Base-by-base conservation (phyloP, 2,329 filamentous ascomycete genomes). In the Nigrospora oryzae region DNA sequence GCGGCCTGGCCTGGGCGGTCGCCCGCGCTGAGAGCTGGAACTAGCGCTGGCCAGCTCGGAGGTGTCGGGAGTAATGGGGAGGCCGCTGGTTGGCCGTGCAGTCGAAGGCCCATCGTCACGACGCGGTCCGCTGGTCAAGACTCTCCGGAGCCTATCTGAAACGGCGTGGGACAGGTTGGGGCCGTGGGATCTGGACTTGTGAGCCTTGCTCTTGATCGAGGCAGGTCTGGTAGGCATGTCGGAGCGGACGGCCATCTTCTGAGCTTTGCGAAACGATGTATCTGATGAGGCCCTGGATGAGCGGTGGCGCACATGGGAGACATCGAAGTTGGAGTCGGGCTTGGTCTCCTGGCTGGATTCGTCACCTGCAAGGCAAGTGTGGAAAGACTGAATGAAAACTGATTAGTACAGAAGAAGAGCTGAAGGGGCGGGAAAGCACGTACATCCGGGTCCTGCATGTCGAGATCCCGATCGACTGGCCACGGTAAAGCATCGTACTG, bases 11-110 rank as follows among this genome's bases (percentile, higher is more conserved):
- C 67, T 66, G 62, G 53, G 33, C 66, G 65, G 34, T 64, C 64
- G n/a, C 31, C 30, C 23, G 5, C 23, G 15, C 30, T 49, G 35
- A 2, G 19, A 23, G 19, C 36, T 33, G 4, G 40, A 42, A 38
- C 50, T 49, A 13, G 48, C 49, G 10, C 55, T 53, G 11, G 55
- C 51, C 4, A 71, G 48, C 46, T 79, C 76, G 11, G 76, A 74
- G 11, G 71, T 67, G 51, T 81, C 77, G n/a, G 79, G 79, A 0
- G 79, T 83, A 13, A 74, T 73, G 16, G 78, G 66, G 50, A 73
- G 58, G 47, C 56, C 48, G 53, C 46, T 48, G 12, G 41, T 43
- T 11, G 49, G 53, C 28, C 55, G 55, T 33, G 50, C 48, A 11
- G 17, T 50, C 31, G 47, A 49, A 3, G 39, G 40, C 15, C 60